A percentile compares a stretch with the other conserved stretches of the same genome.
phyloP scores from a whole-genome alignment of 2,329 filamentous ascomycete genomes.

The Sarocladium kiliense region DNA sequence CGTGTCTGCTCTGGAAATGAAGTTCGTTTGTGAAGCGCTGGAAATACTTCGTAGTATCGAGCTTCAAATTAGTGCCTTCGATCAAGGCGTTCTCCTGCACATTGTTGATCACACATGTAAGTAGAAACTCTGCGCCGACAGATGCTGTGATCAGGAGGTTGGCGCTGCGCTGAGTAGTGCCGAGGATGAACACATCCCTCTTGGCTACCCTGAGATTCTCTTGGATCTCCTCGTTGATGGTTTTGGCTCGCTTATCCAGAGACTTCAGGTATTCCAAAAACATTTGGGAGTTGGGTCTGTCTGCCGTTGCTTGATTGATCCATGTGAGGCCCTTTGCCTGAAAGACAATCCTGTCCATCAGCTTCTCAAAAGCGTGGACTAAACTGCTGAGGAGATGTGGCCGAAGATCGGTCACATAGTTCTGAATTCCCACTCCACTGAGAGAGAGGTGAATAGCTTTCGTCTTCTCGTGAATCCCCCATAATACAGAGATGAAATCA shows the following conservation, averaged over 20 bases:
- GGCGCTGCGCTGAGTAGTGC: conserved; percentile 11
- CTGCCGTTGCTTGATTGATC: conserved; percentile 1
- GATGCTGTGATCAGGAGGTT: conserved; percentile 9
- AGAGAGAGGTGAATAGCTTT: not conserved
- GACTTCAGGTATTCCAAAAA: no score
- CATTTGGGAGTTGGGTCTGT: not conserved
- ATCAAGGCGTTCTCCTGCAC: not conserved
- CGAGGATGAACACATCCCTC: conserved; percentile 15
- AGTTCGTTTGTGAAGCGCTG: not conserved
- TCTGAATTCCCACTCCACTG: not conserved
- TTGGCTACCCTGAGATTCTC: conserved; percentile 12
- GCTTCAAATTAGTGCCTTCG: not conserved
- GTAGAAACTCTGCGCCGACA: conserved; percentile 14
- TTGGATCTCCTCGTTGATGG: not conserved
- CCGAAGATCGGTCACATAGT: not conserved
- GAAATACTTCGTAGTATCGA: not conserved
- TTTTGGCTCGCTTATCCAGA: not conserved
- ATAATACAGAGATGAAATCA: not conserved
- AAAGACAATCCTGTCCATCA: conserved; percentile 12
- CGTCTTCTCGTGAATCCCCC: no score
- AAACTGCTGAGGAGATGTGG: conserved; percentile 14
- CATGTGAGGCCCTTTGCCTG: conserved; percentile 12
- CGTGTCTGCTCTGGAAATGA: not conserved
- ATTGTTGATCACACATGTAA: conserved; percentile 2
- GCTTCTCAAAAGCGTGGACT: conserved; percentile 15